phyloP scores from a whole-genome alignment of 768 basidiomycete genomes.

The Omphalotus guepiniiformis region DNA sequence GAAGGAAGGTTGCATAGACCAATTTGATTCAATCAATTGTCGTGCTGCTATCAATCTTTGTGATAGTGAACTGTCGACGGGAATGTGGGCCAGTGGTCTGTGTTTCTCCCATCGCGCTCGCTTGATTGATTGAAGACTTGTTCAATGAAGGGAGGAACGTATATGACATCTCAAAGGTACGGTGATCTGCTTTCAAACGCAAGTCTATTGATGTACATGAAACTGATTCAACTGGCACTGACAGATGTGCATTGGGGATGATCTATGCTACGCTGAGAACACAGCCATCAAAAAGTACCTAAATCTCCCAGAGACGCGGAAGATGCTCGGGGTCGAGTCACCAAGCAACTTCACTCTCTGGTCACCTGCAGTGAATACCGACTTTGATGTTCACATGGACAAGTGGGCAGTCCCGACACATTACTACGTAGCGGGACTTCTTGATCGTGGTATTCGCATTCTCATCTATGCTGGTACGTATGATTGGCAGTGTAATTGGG shows the following conservation, averaged over 20 bases:
- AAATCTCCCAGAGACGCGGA: constrained; percentile 38
- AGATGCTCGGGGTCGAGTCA: constrained; percentile 41
- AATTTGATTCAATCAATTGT: constrained; percentile 64
- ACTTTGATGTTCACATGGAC: constrained; percentile 52
- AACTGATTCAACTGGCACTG: background rate
- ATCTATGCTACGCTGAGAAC: constrained; percentile 36
- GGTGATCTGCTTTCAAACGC: background rate
- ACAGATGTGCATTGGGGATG: constrained; percentile 13
- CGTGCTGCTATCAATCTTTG: constrained; percentile 62
- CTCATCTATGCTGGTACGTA: constrained; percentile 51
- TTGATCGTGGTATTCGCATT: constrained; percentile 73
- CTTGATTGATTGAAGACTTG: background rate
- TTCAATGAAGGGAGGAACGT: constrained; percentile 7
- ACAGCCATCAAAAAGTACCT: constrained; percentile 41
- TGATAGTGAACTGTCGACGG: constrained; percentile 39
- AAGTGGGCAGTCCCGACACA: constrained; percentile 27
- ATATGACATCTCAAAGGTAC: constrained; percentile 12
- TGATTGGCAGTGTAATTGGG: constrained; percentile 79
- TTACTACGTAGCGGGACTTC: constrained; percentile 60
- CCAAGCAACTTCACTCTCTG: constrained; percentile 55
- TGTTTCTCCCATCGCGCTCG: background rate
- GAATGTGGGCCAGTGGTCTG: constrained; percentile 39
- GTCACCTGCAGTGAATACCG: constrained; percentile 42
- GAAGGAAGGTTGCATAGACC: constrained; percentile 52
- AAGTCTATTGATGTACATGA: background rate